Evolutionary conservation across 352 stramenopile genomes (phyloP), one percentile per base, ranked within the genome.

Genomic region (Globisporangium nagaii): DNA sequence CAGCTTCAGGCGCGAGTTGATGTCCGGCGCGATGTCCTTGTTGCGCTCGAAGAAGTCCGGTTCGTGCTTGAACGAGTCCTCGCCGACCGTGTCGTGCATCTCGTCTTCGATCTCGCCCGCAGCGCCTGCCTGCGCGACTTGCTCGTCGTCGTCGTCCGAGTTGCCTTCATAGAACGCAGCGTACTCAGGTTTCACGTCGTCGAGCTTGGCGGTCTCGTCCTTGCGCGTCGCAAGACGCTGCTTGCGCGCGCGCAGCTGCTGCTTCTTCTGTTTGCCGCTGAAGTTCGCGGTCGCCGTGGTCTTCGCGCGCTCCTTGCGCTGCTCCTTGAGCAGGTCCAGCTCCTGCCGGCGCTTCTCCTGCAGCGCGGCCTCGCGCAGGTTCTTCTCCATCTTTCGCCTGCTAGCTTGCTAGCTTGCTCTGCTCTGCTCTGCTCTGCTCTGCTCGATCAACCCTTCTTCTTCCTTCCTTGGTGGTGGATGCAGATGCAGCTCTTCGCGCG

Each of bases 211-310:
- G 22, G 71, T 71, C 41, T 90, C 70, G 17, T 88, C 76, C 53
- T 72, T 77, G 44, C 83, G 83, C 27, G 65, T 73, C 28, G 75
- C 72, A 27, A 93, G 49, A 4, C 83, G 80, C 75, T 90, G 78
- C 68, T 93, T 93, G 57, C 79, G 82, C 12, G 79, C 80, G 22
- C 83, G 83, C 41, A 93, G 65, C 63, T 93, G 83, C 57, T 84
- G 68, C 58, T 90, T 93, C 64, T 93, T 93, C 64, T 93, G 78
- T 63, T 93, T 93, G 61, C 83, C 83, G 46, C 83, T 93, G 52
- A 93, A 93, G 39, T 71, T 86, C 49, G 69, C 66, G 41, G 69
- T 74, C 30, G 53, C 59, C 1, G 73, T 80, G 1, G 66, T 79
- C 56, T 86, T 87, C 17, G 63, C 65, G 34, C 79, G 79, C 53